phyloP scores from a whole-genome alignment of 2,329 filamentous ascomycete genomes.

The Fusarium verticillioides region DNA sequence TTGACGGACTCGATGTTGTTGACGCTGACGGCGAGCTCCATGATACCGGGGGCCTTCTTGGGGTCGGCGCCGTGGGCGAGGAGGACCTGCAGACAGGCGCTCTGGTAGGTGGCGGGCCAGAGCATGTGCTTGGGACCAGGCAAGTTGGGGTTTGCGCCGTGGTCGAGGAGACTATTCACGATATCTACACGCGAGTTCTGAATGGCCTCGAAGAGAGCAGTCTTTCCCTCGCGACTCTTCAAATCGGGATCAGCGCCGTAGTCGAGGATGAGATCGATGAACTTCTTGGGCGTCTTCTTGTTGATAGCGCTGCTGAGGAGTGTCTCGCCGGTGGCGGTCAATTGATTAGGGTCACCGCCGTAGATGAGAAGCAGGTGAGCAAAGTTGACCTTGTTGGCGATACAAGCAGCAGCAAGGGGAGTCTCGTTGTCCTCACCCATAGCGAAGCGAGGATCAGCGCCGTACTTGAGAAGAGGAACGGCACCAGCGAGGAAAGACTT shows the following conservation, averaged over 20 bases:
- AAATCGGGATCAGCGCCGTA: conserved; percentile 68
- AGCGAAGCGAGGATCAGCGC: conserved; percentile 66
- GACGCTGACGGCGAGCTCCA: conserved; percentile 71
- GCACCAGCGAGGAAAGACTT: conserved; percentile 66
- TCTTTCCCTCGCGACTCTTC: conserved; percentile 71
- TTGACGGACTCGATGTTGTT: conserved; percentile 72
- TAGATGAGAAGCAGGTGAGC: conserved; percentile 70
- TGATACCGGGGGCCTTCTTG: conserved; percentile 69
- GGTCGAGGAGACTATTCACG: conserved; percentile 60
- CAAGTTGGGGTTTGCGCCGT: conserved; percentile 73
- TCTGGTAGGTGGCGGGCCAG: conserved; percentile 71
- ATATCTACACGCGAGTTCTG: conserved; percentile 66
- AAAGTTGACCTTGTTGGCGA: conserved; percentile 65
- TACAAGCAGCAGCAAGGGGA: conserved; percentile 62
- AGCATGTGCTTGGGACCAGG: conserved; percentile 76
- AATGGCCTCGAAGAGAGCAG: conserved; percentile 72
- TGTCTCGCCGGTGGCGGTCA: conserved; percentile 68
- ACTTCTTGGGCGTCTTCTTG: conserved; percentile 63
- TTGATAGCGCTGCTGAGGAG: conserved; percentile 70
- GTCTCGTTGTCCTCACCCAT: conserved; percentile 63
- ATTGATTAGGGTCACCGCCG: conserved; percentile 66
- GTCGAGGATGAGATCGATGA: conserved; percentile 69
- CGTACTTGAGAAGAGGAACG: conserved; percentile 71
- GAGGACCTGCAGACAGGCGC: conserved; percentile 67
- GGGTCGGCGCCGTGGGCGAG: conserved; percentile 68